phyloP scores from a whole-genome alignment of 2,329 filamentous ascomycete genomes.

The Phialophora tarda region DNA sequence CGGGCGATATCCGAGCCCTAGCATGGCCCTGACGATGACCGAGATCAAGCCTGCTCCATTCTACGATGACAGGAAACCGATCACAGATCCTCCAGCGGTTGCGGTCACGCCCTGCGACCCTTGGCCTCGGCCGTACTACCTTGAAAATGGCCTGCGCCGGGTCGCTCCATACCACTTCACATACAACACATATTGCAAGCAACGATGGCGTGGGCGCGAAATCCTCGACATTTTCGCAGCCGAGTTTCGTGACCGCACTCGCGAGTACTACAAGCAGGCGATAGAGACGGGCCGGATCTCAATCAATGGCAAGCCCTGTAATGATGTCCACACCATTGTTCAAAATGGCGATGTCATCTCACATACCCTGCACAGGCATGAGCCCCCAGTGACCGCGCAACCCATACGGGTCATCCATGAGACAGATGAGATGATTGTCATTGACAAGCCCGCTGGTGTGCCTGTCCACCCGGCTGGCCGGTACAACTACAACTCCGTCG shows the following conservation, averaged over 20 bases:
- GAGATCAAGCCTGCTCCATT: constrained; percentile 30
- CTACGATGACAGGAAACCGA: constrained; percentile 32
- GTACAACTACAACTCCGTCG: constrained; percentile 93
- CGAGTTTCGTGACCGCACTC: constrained; percentile 87
- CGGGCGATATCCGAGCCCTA: constrained; percentile 44
- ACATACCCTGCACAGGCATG: constrained; percentile 92
- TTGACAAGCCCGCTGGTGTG: constrained; percentile 94
- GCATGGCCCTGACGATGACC: constrained; percentile 46
- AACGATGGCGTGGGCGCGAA: constrained; percentile 83
- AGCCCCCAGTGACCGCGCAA: constrained; percentile 85
- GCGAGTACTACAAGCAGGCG: constrained; percentile 82
- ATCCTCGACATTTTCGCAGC: constrained; percentile 86
- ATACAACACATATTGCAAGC: constrained; percentile 93
- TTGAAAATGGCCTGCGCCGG: constrained; percentile 81
- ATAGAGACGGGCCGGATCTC: constrained; percentile 79
- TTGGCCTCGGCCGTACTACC: constrained; percentile 75
- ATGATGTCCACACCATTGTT: constrained; percentile 34
- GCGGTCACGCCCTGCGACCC: constrained; percentile 47
- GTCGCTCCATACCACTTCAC: constrained; percentile 89
- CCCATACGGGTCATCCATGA: constrained; percentile 86
- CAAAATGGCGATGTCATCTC: constrained; percentile 86
- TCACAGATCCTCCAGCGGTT: constrained; percentile 32
- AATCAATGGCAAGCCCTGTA: constrained; percentile 74
- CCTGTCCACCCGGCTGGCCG: constrained; percentile 94
- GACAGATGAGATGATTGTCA: constrained; percentile 90